Evolutionary conservation across 2,329 filamentous ascomycete genomes (phyloP), one percentile per base, ranked within the genome.

Genomic region (Fusarium sp.): DNA sequence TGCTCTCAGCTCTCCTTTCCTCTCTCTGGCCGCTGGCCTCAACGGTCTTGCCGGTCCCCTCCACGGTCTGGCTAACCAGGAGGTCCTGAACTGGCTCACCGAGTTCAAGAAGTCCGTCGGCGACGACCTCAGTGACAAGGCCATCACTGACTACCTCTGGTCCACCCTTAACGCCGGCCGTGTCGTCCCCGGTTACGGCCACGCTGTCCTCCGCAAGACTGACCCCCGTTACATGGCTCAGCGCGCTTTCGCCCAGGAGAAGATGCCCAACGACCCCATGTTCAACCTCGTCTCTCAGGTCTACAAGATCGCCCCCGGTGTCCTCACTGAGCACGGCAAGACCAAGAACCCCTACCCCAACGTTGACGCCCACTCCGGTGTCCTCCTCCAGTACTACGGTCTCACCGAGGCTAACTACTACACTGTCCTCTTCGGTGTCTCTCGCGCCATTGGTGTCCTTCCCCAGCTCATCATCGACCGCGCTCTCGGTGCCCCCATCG

Each of bases 211-310:
- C 80, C 95, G 96, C 87, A 98, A 99, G 93, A 99, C 96, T 68
- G 96, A 99, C 84, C 96, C 96, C 80, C 95, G 96, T 81, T 99
- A 99, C 89, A 93, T 93, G 80, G 97, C 94, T 74, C 96, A 99
- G 90, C 94, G 96, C 86, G 92, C 94, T 82, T 99, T 99, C 77
- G 96, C 95, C 70, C 93, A 94, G 76, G 80, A 93, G 86, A 93
- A 98, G 82, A 91, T 98, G 81, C 93, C 95, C 80, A 89, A 97
- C 79, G 96, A 98, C 89, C 94, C 95, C 78, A 97, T 99, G 94
- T 99, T 98, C 93, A 94, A 99, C 90, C 93, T 99, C 76, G 96
- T 99, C 86, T 97, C 93, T 89, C 96, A 99, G 88, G 96, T 99
- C 77, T 99, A 98, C 93, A 99, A 99, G 93, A 98, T 99, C 78